These are phyloP conservation scores for Linderina pennispora DNA, from an alignment of 192 early-diverging fungal species.

Conservation along the genomic window DNA sequence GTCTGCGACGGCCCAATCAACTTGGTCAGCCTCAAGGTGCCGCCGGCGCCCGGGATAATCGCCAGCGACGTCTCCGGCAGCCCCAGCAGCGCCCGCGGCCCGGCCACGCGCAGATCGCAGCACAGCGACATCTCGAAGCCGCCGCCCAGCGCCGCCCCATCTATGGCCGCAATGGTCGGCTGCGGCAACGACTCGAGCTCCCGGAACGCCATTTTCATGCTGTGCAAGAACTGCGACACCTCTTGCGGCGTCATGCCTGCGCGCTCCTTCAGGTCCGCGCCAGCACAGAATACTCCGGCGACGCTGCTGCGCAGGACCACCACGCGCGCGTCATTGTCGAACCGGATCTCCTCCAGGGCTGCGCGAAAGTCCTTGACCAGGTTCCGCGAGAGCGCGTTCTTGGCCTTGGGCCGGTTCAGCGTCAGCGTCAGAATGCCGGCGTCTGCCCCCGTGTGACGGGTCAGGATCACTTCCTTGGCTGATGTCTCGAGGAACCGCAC, in stretches of 20 bases:
- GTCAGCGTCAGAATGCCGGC: slow-evolving; percentile 74
- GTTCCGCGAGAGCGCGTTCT: slow-evolving; percentile 83
- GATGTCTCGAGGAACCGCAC: too few species aligned
- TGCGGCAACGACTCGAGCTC: slow-evolving; percentile 83
- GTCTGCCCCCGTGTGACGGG: slow-evolving; percentile 18
- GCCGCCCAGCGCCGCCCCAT: slow-evolving; percentile 90
- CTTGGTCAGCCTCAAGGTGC: slow-evolving; percentile 85
- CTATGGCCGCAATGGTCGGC: slow-evolving; percentile 91
- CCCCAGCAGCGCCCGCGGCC: slow-evolving; percentile 72
- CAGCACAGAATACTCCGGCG: slow-evolving; percentile 84
- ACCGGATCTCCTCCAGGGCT: slow-evolving; percentile 59
- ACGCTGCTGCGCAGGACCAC: slow-evolving; percentile 77
- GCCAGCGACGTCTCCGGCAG: slow-evolving; percentile 89
- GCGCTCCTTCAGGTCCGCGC: slow-evolving; percentile 94
- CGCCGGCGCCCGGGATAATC: slow-evolving; percentile 97
- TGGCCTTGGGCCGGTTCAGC: slow-evolving; percentile 77
- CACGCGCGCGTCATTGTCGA: slow-evolving; percentile 57
- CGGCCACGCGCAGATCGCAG: slow-evolving; percentile 84
- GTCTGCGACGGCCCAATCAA: slow-evolving; percentile 81
- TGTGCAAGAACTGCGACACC: slow-evolving; percentile 76
- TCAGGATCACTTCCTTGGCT: slow-evolving; percentile 9
- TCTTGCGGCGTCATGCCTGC: slow-evolving; percentile 68
- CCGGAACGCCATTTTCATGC: slow-evolving; percentile 66
- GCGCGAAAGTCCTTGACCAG: slow-evolving; percentile 66
- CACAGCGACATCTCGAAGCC: slow-evolving; percentile 88